Evolutionary conservation across 768 basidiomycete genomes (phyloP), one percentile per base, ranked within the genome.

Genomic region (Pleurotus sapidus): DNA sequence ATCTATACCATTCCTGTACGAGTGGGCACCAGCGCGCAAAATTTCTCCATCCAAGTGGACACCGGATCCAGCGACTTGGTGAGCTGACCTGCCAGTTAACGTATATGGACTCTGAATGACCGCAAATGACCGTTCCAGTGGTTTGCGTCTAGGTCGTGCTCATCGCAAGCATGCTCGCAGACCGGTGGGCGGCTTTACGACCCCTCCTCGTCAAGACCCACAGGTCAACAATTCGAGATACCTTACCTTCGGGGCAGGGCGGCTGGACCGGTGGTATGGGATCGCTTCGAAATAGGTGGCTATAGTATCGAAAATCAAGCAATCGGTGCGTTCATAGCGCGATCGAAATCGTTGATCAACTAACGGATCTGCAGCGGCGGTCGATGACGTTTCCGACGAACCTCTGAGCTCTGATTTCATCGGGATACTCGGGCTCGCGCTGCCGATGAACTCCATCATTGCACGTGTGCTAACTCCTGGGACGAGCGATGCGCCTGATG

Each of bases 1-100:
- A 77, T 81, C 4, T 91, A 92, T 66, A 84, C 84, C 2, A 68
- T 89, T n/a, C 75, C 83, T 3, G 72, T 88, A 4, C 69, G 64
- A 17, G 73, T 90, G 20, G 89, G 90, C 9, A 54, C 68, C 5
- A 69, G 66, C 7, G 30, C 79, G 74, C 74, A 87, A 56, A 77
- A 76, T 20, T 70, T 88, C 20, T 84, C 80, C 5, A 70, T 92
- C 2, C 89, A 91, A 65, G 79, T 93, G 38, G 91, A 93, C 63
- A 90, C 88, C 0, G 91, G 91, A 25, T 92, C 91, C 0, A 89
- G 89, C 0, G 91, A 93, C 71, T 75, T 91, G 23, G 89, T 91
- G 57, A 63, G 83, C 56, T 30, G 30, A 11, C n/a, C 51, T 59
- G 27, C 40, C 46, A n/a, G 37, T 55, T 20, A 8, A n/a, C 39